A percentile compares a stretch with the other conserved stretches of the same genome.
phyloP scores from a whole-genome alignment of 1,284 basidiomycete species.

The Sanghuangporus weigelae region DNA sequence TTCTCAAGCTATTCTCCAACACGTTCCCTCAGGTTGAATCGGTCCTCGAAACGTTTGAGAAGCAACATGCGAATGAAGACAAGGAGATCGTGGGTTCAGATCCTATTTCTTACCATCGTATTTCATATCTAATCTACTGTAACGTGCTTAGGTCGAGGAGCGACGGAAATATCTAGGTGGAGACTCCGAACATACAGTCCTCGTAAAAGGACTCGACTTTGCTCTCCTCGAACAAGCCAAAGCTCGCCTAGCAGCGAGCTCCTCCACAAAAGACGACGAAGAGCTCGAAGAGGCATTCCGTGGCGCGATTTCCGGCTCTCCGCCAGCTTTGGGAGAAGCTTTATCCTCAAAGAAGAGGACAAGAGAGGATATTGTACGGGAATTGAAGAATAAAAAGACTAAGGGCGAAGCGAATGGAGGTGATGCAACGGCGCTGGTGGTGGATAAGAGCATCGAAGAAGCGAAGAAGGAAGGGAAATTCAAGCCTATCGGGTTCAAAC shows the following conservation, averaged over 20 bases:
- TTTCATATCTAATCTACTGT: not conserved
- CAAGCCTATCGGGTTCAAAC: conserved; percentile 74
- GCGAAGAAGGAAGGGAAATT: conserved; percentile 67
- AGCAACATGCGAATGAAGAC: conserved; percentile 51
- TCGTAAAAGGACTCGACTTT: conserved; percentile 89
- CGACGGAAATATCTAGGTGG: conserved; percentile 84
- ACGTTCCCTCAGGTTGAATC: conserved; percentile 58
- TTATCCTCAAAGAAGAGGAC: conserved; percentile 51
- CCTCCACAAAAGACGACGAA: conserved; percentile 64
- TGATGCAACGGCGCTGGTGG: conserved; percentile 20
- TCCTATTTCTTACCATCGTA: not conserved
- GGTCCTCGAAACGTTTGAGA: conserved; percentile 76
- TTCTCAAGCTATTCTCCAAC: not conserved
- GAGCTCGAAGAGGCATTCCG: conserved; percentile 71
- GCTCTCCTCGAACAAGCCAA: conserved; percentile 82
- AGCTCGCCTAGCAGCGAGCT: conserved; percentile 48
- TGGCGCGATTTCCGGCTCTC: conserved; percentile 28
- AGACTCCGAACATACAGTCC: conserved; percentile 77
- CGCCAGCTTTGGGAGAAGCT: conserved; percentile 23
- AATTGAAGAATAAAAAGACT: conserved; percentile 59
- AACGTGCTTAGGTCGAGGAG: conserved; percentile 55
- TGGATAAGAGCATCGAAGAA: conserved; percentile 38
- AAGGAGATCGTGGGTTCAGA: conserved; percentile 45
- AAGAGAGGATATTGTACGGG: conserved; percentile 66
- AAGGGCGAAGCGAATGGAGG: conserved; percentile 24